A percentile compares a stretch with the other conserved stretches of the same genome.
phyloP scores from a whole-genome alignment of 345 rosid genomes.

The Ailanthus altissimus region DNA sequence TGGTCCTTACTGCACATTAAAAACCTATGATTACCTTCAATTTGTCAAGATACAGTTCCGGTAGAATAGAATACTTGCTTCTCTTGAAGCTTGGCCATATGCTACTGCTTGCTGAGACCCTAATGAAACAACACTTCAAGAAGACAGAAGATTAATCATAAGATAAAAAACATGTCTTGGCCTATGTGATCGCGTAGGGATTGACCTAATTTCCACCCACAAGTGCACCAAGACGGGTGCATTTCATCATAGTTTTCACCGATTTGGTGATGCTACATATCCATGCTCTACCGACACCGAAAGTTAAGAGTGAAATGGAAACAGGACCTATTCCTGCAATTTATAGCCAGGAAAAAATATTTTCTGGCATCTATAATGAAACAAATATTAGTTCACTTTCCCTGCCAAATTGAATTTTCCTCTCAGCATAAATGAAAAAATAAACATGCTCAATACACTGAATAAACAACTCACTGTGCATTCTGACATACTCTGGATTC shows the following conservation, averaged over 20 bases:
- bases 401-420: conserved; percentile 21
- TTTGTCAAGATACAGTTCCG: neutral
- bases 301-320: neutral
- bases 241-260: neutral
- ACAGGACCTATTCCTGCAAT: conserved; percentile 1
- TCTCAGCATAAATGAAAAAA: neutral
- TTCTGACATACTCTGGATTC: conserved; percentile 28
- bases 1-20: neutral
- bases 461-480: conserved; percentile 12
- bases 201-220: neutral
- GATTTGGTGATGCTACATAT: neutral
- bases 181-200: neutral
- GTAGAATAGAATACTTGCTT: too few species aligned
- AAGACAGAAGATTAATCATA: neutral
- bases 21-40: neutral
- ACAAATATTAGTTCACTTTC: conserved; percentile 8
- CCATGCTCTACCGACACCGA: neutral
- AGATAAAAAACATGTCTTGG: neutral
- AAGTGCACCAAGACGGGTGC: neutral
- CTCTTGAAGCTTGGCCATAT: neutral
- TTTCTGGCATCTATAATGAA: neutral
- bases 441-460: neutral
- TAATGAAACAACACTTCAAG: neutral
- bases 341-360: neutral
- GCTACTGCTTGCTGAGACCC: too few species aligned